Evolutionary conservation across 805 yeast genomes (phyloP).

Genomic region (Ogataea glucozyma): DNA sequence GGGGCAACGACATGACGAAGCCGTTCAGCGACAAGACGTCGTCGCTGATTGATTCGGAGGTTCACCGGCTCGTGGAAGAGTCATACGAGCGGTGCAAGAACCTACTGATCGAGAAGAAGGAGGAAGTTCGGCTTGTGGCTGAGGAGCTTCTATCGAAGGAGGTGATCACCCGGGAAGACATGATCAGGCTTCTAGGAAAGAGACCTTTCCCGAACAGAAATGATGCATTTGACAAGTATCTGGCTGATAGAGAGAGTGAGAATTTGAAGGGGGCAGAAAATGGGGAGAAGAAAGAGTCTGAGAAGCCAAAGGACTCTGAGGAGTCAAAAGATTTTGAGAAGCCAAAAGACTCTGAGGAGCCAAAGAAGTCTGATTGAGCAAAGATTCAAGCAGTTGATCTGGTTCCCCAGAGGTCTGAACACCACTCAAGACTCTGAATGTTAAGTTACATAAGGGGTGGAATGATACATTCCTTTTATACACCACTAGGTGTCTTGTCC

Average conservation of each 20-base stretch:
- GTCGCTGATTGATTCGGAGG: slow-evolving; percentile 64
- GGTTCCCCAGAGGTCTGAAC: too few relatives aligned
- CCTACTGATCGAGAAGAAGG: slow-evolving; percentile 56
- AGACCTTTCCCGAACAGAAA: slow-evolving; percentile 78
- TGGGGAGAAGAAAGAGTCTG: slow-evolving; percentile 7
- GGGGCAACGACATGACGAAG: slow-evolving; percentile 52
- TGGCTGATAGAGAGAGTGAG: slow-evolving; percentile 43
- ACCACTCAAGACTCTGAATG: too few relatives aligned
- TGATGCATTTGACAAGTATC: slow-evolving; percentile 88
- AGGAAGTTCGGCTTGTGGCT: slow-evolving; percentile 69
- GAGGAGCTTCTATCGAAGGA: slow-evolving; percentile 70
- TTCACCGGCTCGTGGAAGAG: slow-evolving; percentile 63
- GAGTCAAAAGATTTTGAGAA: background rate
- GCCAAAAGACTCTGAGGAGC: background rate
- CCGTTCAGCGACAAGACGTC: slow-evolving; percentile 77
- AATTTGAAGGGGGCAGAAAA: slow-evolving; percentile 9
- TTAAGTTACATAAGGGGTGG: too few relatives aligned
- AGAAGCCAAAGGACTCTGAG: slow-evolving; percentile 1
- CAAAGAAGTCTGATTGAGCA: too few relatives aligned
- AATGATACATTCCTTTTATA: too few relatives aligned
- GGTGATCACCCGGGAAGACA: slow-evolving; percentile 78
- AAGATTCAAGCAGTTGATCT: too few relatives aligned
- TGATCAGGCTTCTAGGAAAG: slow-evolving; percentile 73
- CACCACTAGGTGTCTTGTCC: slow-evolving; percentile 9
- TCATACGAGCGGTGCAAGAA: slow-evolving; percentile 61